phyloP scores from a whole-genome alignment of 352 stramenopile genomes.

The Phytophthora cactorum region DNA sequence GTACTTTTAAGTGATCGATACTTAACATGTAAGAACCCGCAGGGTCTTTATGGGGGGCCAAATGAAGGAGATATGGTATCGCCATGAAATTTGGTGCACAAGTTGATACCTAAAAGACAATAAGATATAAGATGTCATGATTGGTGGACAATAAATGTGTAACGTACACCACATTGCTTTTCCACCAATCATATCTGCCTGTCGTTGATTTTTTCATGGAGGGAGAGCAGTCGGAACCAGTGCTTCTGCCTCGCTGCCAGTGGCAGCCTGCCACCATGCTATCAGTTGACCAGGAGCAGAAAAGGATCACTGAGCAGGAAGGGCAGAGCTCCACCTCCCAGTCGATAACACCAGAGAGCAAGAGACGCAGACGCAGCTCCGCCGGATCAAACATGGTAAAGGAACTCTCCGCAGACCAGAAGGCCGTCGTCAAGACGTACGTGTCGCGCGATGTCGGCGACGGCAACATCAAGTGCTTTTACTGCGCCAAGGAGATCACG shows the following conservation, averaged over 20 bases:
- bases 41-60: no score
- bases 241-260: no score
- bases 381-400: conserved; percentile 48
- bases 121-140: no score
- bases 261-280: conserved; percentile 35
- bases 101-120: no score
- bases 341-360: conserved; percentile 33
- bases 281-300: conserved; percentile 43
- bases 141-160: not conserved
- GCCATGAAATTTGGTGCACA: no score
- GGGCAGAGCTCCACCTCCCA: not conserved
- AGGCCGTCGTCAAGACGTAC: conserved; percentile 79
- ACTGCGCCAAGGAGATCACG: conserved; percentile 87
- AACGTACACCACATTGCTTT: conserved; percentile 6
- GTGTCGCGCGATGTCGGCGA: conserved; percentile 66
- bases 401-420: conserved; percentile 74
- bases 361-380: conserved; percentile 41
- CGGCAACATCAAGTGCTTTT: conserved; percentile 76
- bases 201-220: conserved; percentile 12
- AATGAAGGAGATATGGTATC: no score
- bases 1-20: no score
- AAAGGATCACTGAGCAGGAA: conserved; percentile 38
- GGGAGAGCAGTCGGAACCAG: no score
- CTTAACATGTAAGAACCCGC: no score
- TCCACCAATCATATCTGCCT: conserved; percentile 29